Conservation (phyloP, 2,329 filamentous ascomycete species). For the Dactylellina haptotyla region DNA sequence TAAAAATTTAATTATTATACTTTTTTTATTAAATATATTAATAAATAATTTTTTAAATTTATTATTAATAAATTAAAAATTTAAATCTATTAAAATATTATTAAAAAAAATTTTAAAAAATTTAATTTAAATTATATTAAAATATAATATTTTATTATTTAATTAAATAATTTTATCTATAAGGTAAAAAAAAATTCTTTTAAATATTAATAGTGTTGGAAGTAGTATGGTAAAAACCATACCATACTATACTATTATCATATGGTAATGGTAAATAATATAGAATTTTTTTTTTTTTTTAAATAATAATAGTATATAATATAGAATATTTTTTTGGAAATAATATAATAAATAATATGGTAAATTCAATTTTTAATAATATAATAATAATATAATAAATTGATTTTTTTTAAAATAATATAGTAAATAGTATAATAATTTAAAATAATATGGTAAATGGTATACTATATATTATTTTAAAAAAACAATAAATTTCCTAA, state of each 20-base stretch:
- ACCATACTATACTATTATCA: not conserved
- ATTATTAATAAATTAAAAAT: not conserved
- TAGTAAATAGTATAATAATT: too few species aligned
- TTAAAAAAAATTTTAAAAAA: too few species aligned
- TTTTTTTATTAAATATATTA: not conserved
- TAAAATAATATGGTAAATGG: too few species aligned
- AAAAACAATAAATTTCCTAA: too few species aligned
- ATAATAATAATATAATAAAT: not conserved
- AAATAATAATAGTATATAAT: too few species aligned
- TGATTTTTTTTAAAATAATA: too few species aligned
- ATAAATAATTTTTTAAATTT: not conserved
- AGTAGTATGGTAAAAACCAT: not conserved
- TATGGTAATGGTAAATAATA: not conserved
- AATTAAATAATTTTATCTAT: too few species aligned
- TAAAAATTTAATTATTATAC: not conserved
- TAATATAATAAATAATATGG: not conserved
- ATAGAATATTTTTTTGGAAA: too few species aligned
- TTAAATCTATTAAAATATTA: not conserved
- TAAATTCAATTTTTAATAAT: not conserved
- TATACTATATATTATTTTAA: too few species aligned
- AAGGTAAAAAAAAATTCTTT: too few species aligned
- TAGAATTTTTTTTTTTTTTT: not conserved
- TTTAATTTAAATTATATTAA: too few species aligned
- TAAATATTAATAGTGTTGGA: not conserved
- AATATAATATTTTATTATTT: too few species aligned